These are phyloP conservation scores for Lactarius pseudohatsudake DNA, from an alignment of 768 basidiomycete species.

Conservation along the genomic window DNA sequence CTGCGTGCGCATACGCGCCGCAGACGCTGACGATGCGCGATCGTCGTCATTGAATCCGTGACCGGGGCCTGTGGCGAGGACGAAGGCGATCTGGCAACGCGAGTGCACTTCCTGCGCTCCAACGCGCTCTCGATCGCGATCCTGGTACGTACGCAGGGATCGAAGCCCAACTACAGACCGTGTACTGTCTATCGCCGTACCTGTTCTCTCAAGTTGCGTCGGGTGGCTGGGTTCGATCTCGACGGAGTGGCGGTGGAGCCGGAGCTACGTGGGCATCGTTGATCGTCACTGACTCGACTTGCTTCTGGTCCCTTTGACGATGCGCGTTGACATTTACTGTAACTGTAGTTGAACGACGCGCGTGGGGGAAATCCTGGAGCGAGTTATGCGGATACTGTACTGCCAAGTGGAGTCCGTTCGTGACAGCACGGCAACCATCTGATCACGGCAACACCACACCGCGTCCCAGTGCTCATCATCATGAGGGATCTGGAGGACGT, in stretches of 20 bases:
- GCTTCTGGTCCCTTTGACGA: not conserved
- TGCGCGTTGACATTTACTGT: not conserved
- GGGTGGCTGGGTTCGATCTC: not conserved
- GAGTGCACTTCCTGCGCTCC: not conserved
- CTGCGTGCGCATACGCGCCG: not conserved
- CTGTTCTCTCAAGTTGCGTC: no score
- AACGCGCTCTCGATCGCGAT: not conserved
- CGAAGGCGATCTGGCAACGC: not conserved
- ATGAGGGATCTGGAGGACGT: not conserved
- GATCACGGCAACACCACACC: not conserved
- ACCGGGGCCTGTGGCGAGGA: not conserved
- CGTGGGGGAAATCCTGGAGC: not conserved
- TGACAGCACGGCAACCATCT: not conserved
- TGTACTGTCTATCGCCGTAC: no score
- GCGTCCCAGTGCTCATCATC: not conserved
- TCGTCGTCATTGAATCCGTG: not conserved
- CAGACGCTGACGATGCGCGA: not conserved
- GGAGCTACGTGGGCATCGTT: not conserved
- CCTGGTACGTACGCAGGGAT: not conserved
- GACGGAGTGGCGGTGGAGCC: not conserved
- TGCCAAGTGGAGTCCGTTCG: not conserved
- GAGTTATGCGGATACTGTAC: not conserved
- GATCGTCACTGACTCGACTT: not conserved
- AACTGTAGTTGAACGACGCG: not conserved
- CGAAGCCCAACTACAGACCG: not conserved